These are phyloP conservation scores for Lumnitzera racemosa DNA, from an alignment of 345 rosid species.

Conservation along the genomic window DNA sequence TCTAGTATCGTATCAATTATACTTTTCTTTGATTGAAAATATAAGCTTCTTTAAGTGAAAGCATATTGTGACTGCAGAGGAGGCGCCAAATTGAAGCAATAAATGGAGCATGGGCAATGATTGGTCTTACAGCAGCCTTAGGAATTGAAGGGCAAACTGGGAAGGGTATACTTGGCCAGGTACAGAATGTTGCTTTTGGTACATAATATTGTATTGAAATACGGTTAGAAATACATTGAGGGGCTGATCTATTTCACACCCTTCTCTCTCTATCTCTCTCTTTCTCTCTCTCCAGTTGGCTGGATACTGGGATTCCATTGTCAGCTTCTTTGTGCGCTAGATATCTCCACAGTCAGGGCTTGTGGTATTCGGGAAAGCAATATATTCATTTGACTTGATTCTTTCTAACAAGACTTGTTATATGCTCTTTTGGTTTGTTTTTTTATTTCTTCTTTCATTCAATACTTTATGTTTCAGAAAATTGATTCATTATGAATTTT, in stretches of 20 bases:
- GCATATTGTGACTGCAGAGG: constrained; percentile 30
- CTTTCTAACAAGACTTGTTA: constrained; percentile 3
- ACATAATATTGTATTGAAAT: too few species aligned
- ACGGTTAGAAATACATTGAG: neutral
- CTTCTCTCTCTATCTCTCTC: neutral
- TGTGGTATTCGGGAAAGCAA: neutral
- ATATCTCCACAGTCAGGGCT: neutral
- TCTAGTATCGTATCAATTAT: neutral
- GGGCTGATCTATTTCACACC: neutral
- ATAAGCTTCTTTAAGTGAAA: neutral
- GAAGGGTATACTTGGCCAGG: constrained; percentile 61
- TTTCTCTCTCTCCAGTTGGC: constrained; percentile 44
- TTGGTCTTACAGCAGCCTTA: constrained; percentile 71
- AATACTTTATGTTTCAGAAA: too few species aligned
- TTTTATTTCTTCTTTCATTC: neutral
- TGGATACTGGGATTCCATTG: constrained; percentile 54
- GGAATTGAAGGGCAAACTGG: constrained; percentile 88
- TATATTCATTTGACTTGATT: constrained; percentile 10
- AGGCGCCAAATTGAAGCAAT: constrained; percentile 80
- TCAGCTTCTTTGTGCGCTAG: constrained; percentile 30
- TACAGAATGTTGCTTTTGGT: constrained; percentile 7
- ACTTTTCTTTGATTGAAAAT: neutral
- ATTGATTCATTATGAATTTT: too few species aligned
- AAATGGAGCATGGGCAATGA: constrained; percentile 91
- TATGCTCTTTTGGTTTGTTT: neutral